Evolutionary conservation across 2,329 filamentous ascomycete species (phyloP).

Genomic region (Colletotrichum sp.): DNA sequence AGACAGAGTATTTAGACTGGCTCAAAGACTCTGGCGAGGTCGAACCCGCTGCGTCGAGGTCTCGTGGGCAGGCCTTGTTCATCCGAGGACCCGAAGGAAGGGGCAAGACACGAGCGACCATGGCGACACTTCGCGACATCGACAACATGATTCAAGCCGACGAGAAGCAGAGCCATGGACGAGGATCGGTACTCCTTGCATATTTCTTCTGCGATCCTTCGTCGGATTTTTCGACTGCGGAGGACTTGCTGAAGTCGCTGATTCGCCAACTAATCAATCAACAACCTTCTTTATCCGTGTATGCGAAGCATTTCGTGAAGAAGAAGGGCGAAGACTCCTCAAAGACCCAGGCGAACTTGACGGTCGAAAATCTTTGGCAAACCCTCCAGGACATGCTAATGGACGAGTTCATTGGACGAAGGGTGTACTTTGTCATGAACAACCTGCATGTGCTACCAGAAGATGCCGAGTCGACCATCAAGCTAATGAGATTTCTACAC

Average conservation of each 20-base stretch:
- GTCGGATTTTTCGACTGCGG: conserved; percentile 41
- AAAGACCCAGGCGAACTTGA: conserved; percentile 31
- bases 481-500: conserved; percentile 36
- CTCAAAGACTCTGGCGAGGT: conserved; percentile 25
- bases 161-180: conserved; percentile 23
- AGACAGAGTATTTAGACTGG: conserved; percentile 40
- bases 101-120: conserved; percentile 44
- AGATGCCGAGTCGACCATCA: conserved; percentile 34
- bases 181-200: conserved; percentile 35
- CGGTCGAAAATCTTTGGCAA: conserved; percentile 44
- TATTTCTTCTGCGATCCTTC: conserved; percentile 47
- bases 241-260: conserved; percentile 45
- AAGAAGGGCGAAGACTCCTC: conserved; percentile 33
- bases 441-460: conserved; percentile 43
- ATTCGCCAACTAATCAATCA: conserved; percentile 41
- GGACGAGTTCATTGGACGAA: conserved; percentile 39
- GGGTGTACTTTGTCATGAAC: conserved; percentile 45
- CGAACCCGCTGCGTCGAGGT: background rate
- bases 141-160: conserved; percentile 29
- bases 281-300: conserved; percentile 34
- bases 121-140: conserved; percentile 41
- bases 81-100: conserved; percentile 44
- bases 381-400: conserved; percentile 45
- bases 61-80: conserved; percentile 39
- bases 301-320: conserved; percentile 39